Evolutionary conservation across 257 asterid species (phyloP).

Genomic region (Scutellaria minor): DNA sequence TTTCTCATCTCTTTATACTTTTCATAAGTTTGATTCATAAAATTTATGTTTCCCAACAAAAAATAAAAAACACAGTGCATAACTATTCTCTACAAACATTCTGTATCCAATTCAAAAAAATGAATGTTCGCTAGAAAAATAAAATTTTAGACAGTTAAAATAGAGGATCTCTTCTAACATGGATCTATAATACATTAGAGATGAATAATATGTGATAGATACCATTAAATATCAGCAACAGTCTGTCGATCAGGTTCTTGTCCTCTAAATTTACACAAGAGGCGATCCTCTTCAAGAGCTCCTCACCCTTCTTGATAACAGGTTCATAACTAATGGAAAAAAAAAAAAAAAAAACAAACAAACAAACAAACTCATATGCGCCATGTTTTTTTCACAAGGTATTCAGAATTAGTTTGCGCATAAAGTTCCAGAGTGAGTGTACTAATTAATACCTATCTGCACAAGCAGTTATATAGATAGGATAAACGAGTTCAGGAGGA

Average conservation of each 20-base stretch:
- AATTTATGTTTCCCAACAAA: too few relatives aligned
- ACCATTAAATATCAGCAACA: slow-evolving; percentile 85
- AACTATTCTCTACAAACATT: slow-evolving; percentile 5
- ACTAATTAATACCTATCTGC: slow-evolving; percentile 68
- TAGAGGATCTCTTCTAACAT: slow-evolving; percentile 19
- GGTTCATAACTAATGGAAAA: slow-evolving; percentile 69
- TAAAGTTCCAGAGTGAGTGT: slow-evolving; percentile 12
- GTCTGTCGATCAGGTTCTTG: slow-evolving; percentile 64
- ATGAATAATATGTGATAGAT: slow-evolving; percentile 33
- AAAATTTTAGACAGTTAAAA: neutral
- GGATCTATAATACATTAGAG: neutral
- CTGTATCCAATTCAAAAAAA: slow-evolving; percentile 12
- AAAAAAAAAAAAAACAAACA: slow-evolving; percentile 35
- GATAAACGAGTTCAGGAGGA: slow-evolving; percentile 79
- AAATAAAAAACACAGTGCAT: too few relatives aligned
- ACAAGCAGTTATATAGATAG: slow-evolving; percentile 81
- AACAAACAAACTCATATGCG: slow-evolving; percentile 33
- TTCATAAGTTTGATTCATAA: too few relatives aligned
- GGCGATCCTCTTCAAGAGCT: slow-evolving; percentile 84
- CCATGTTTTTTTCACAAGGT: slow-evolving; percentile 12
- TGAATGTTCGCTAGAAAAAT: slow-evolving; percentile 23
- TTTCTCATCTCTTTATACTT: too few relatives aligned
- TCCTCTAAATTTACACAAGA: slow-evolving; percentile 86
- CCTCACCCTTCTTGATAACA: slow-evolving; percentile 82
- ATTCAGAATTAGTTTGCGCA: slow-evolving; percentile 13